Conservation (phyloP, 495 filamentous ascomycete species). For the Neurospora sp. region DNA sequence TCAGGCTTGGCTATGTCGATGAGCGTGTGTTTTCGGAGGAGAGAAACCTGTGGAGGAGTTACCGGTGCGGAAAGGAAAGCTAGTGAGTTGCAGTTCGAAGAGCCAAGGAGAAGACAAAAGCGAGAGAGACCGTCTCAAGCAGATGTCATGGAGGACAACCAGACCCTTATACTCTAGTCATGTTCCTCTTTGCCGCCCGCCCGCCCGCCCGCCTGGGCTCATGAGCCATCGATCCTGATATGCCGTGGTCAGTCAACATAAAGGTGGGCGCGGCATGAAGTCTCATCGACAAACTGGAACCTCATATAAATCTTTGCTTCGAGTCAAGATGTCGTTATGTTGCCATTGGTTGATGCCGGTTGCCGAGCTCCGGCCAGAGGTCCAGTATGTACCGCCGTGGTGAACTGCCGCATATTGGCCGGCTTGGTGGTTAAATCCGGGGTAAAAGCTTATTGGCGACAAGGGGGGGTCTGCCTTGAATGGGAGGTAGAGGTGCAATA, state of each 20-base stretch:
- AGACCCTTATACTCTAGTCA: background rate
- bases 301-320: background rate
- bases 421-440: slow-evolving; percentile 4
- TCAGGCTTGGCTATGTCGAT: slow-evolving; percentile 2
- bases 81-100: background rate
- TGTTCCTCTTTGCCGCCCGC: background rate
- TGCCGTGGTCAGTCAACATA: background rate
- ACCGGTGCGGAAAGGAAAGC: no score
- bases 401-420: slow-evolving; percentile 6
- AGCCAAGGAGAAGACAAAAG: background rate
- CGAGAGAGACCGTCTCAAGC: background rate
- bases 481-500: background rate
- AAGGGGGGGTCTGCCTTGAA: background rate
- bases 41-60: no score
- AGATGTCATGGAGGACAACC: background rate
- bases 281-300: background rate
- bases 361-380: background rate
- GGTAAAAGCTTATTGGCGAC: background rate
- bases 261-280: background rate
- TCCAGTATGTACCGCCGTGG: background rate
- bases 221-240: background rate
- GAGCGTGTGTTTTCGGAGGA: slow-evolving; percentile 3
- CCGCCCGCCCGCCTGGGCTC: background rate
- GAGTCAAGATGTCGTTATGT: background rate
- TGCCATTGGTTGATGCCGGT: background rate